phyloP scores from a whole-genome alignment of 495 filamentous ascomycete genomes.

The Aspergillus diversus region DNA sequence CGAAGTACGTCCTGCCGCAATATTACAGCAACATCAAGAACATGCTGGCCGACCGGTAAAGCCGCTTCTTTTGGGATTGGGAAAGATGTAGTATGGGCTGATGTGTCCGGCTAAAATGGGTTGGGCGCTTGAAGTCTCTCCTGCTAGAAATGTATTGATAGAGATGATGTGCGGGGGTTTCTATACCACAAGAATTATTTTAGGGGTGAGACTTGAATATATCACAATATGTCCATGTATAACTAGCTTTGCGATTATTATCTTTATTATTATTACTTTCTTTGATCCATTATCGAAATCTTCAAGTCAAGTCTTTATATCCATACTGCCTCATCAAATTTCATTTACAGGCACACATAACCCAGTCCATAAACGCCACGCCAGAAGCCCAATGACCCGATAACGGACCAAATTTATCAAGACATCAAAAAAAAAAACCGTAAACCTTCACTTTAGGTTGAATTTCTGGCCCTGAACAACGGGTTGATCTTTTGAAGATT shows the following conservation, averaged over 20 bases:
- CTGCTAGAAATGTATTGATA: constrained; percentile 18
- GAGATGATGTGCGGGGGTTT: constrained; percentile 19
- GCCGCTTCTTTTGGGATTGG: not conserved
- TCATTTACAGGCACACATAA: constrained; percentile 5
- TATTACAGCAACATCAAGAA: constrained; percentile 78
- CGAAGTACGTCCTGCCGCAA: constrained; percentile 57
- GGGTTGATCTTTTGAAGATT: constrained; percentile 52
- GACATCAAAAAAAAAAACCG: constrained; percentile 1
- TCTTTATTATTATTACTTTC: constrained; percentile 5
- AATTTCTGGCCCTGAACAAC: constrained; percentile 67
- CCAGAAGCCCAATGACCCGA: not conserved
- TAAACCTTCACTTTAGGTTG: constrained; percentile 58
- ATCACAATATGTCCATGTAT: constrained; percentile 50
- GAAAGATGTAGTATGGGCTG: no score
- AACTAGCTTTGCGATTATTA: constrained; percentile 42
- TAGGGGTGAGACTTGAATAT: constrained; percentile 42
- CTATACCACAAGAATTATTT: constrained; percentile 23
- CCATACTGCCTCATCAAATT: constrained; percentile 17
- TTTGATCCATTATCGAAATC: constrained; percentile 23
- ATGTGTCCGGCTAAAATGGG: not conserved
- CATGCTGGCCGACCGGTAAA: constrained; percentile 75
- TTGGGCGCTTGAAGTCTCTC: no score
- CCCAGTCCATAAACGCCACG: constrained; percentile 17
- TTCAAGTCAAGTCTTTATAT: not conserved
- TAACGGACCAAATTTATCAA: constrained; percentile 5